Percentiles rank a stretch among this genome's conserved stretches.
These are phyloP conservation scores for Penicillium macrosclerotiorum DNA, from an alignment of 495 filamentous ascomycete genomes.

Conservation along the genomic window DNA sequence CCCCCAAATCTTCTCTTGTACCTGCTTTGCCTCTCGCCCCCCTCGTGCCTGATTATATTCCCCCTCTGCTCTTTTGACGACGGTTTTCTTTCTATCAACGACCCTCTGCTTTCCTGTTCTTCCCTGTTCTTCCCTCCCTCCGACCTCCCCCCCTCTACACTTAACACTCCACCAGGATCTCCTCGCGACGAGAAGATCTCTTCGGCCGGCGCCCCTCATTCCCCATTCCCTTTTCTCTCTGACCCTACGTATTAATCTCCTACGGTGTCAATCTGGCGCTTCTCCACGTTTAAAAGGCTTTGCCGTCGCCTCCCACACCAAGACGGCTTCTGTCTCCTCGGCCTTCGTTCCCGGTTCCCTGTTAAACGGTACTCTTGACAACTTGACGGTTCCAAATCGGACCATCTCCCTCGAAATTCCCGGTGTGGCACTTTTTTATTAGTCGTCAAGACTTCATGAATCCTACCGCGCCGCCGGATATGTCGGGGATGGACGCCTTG, in stretches of 20 bases:
- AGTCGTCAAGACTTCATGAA: constrained; percentile 24
- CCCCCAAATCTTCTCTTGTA: too few relatives aligned
- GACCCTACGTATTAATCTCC: constrained; percentile 4
- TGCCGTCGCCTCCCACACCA: constrained; percentile 46
- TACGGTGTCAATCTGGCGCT: constrained; percentile 34
- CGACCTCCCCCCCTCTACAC: background rate
- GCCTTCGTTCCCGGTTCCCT: constrained; percentile 48
- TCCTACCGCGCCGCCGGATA: constrained; percentile 33
- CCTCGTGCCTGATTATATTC: background rate
- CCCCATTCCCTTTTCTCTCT: background rate
- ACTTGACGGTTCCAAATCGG: constrained; percentile 38
- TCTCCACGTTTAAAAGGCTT: constrained; percentile 35
- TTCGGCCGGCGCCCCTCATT: too few relatives aligned
- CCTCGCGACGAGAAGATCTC: too few relatives aligned
- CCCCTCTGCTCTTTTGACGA: background rate
- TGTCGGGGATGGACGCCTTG: constrained; percentile 51
- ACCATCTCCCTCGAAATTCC: constrained; percentile 16
- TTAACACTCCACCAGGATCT: background rate
- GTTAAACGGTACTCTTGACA: constrained; percentile 47
- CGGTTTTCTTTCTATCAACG: background rate
- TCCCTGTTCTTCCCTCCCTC: background rate
- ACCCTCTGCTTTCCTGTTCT: background rate
- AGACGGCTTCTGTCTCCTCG: constrained; percentile 47
- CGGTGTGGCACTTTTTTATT: background rate
- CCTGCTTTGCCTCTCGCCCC: too few relatives aligned